Base-by-base conservation (phyloP, 768 basidiomycete genomes). In the Lyophyllum shimeji region DNA sequence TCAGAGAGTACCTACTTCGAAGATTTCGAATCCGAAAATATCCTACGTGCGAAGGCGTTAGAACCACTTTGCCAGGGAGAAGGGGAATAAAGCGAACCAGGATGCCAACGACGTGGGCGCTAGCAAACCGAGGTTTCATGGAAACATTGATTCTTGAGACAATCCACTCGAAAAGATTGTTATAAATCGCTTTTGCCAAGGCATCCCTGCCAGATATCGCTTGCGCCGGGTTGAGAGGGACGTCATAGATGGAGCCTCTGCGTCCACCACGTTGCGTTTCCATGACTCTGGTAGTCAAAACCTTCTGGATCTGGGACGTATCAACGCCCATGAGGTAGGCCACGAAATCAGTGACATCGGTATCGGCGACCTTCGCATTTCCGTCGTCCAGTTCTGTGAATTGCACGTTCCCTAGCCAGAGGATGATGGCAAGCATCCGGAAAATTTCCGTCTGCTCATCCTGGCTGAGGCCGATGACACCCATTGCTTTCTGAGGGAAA, bases 11-110 rank as follows among this genome's bases (percentile, higher is more conserved):
- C 71, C 37, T 65, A 90, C 91, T 77, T 95, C 89, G 67, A 99
- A 98, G 65, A 98, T 98, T 73, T 99, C 95, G 65, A 99, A 99
- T 11, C 96, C 96, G 71, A 97, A 99, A 63, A 99, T 99, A 74
- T 99, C 96, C 89, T 91, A 39, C 3, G 31, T 4, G 29, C 56
- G 23, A 46, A n/a, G 27, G 29, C 17, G 45, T 54, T 46, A 56
- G 47, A 11, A 34, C 48, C 57, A 15, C 52, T 48, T 52, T 42
- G 34, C 24, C n/a, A 45, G 11, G 20, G 46, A 53, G 53, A 40
- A 45, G 29, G 39, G n/a, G 20, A 69, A 84, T 33, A 34, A 13
- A 21, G 70, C 85, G 47, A 53, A 90, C 89, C 69, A 99, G 74
- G 60, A 99, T 98, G 47, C 97, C 96, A 60, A 99, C 93, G 52